Evolutionary conservation across 495 filamentous ascomycete species (phyloP), one percentile per base, ranked within the genome.

Genomic region (Monascus purpureus): DNA sequence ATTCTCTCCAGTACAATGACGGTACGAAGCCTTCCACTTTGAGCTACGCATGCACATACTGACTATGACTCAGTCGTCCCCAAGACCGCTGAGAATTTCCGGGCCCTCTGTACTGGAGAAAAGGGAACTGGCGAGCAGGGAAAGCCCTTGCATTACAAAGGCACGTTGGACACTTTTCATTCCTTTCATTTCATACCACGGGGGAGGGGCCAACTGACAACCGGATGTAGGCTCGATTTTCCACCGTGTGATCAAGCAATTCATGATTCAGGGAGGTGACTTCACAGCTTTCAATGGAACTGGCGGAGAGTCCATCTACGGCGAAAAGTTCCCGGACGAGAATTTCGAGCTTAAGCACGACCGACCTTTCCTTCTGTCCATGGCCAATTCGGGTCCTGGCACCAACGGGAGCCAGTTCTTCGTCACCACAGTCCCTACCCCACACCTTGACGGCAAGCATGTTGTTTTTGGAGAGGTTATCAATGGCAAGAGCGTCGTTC

Each of bases 401-500:
- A 96, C 90, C 58, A 99, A 99, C 53, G 90, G 90, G 40, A 85
- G 78, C 26, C 90, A 99, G 54, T 99, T 99, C 73, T 99, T 99
- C 68, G 61, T 96, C 37, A 99, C 90, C 20, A 96, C 92, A 14
- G 82, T 93, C 28, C 66, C 72, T 6, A 99, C 90, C 1, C 85
- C 88, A 17, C 90, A 97, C 55, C 72, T 99, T 8, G 85, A 99
- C 52, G 72, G 75, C 47, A 99, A 96, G 65, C 90, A 99, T 60
- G 90, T 70, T 12, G 65, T 71, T 8, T 71, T 71, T 39, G 67
- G 67, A 17, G 62, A 71, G 36, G 63, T 70, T 25, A 66, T 94
- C 42, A 78, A 73, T 22, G 92, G 92, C 41, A 96, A 94, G 62
- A 85, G 80, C 32, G 65, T 95, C 15, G 71, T 96, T 15, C 77